Evolutionary conservation across 1,284 basidiomycete species (phyloP).

Genomic region (Boletus semigastroideus): DNA sequence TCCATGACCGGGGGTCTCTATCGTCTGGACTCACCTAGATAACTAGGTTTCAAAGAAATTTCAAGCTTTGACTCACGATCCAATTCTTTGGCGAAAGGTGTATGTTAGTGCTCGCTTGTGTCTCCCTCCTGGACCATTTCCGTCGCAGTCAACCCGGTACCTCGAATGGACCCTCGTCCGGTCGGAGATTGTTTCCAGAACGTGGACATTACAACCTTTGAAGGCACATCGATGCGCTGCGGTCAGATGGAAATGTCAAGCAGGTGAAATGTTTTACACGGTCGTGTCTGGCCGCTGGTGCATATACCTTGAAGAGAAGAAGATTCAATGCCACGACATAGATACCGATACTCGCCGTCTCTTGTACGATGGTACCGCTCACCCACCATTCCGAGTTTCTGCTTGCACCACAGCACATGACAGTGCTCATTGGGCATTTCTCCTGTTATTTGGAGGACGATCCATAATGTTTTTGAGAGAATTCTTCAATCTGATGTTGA

Average conservation of each 20-base stretch:
- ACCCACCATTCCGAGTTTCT: background rate
- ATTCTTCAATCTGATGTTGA: background rate
- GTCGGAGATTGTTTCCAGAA: background rate
- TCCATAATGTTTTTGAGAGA: background rate
- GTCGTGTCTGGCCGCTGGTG: background rate
- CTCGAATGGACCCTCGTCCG: background rate
- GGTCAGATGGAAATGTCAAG: no score
- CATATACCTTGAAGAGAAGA: background rate
- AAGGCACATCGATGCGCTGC: background rate
- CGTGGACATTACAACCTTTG: background rate
- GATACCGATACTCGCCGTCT: background rate
- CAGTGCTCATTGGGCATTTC: background rate
- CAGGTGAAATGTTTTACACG: no score
- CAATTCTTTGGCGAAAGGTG: background rate
- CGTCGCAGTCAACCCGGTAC: background rate
- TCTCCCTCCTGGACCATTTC: background rate
- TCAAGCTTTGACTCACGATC: background rate
- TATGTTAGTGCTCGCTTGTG: background rate
- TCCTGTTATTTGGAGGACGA: background rate
- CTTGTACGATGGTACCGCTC: background rate
- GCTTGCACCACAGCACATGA: background rate
- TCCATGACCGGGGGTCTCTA: no score
- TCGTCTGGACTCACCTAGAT: background rate
- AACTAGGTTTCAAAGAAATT: background rate
- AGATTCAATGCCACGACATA: background rate